Conservation (phyloP, 805 yeast genomes). For the Ogataea siamensis region DNA sequence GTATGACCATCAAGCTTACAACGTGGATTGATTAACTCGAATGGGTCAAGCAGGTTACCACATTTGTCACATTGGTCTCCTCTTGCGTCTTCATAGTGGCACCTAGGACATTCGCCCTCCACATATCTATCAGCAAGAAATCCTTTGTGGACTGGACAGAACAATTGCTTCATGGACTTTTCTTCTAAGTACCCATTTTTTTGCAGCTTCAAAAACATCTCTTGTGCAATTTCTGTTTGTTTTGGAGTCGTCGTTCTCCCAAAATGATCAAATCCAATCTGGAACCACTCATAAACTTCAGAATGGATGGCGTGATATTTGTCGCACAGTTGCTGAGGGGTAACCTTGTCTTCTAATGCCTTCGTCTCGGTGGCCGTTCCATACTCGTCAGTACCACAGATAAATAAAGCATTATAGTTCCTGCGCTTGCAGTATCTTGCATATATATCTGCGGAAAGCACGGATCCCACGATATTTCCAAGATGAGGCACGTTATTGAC, state of each 20-base stretch:
- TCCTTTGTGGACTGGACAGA: constrained; percentile 86
- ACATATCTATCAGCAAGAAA: constrained; percentile 95
- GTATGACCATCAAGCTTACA: constrained; percentile 87
- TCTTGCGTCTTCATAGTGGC: constrained; percentile 94
- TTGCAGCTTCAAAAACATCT: constrained; percentile 73
- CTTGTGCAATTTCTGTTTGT: constrained; percentile 96
- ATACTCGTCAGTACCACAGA: constrained; percentile 98
- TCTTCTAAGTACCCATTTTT: constrained; percentile 83
- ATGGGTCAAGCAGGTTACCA: constrained; percentile 85
- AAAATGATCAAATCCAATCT: constrained; percentile 88
- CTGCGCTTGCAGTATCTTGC: constrained; percentile 87
- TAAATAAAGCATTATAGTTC: constrained; percentile 78
- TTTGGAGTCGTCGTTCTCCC: constrained; percentile 93
- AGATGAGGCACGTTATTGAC: constrained; percentile 98
- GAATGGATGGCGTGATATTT: constrained; percentile 85
- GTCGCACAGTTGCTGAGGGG: constrained; percentile 87
- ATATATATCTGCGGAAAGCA: constrained; percentile 89
- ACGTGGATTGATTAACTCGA: constrained; percentile 90
- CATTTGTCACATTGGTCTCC: constrained; percentile 99
- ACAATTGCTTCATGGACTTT: constrained; percentile 83
- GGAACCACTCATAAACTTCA: constrained; percentile 95
- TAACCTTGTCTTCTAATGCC: constrained; percentile 88
- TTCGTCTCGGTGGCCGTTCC: constrained; percentile 99
- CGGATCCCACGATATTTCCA: constrained; percentile 96
- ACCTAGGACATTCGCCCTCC: constrained; percentile 96